Conservation (phyloP, 441 rosid genomes). For the Pelargonium fulgidum region DNA sequence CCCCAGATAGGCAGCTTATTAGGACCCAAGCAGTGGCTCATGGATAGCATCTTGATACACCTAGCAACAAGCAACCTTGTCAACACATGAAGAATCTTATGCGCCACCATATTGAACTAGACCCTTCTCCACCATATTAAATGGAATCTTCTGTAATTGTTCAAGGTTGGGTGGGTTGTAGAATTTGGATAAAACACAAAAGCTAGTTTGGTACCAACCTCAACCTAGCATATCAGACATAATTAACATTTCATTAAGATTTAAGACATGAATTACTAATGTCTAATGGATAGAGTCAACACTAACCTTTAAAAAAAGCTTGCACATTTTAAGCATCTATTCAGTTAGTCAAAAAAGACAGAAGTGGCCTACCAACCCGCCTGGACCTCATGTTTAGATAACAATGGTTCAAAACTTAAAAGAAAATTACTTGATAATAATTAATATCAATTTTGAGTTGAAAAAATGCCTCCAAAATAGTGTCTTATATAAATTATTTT, state of each 20-base stretch:
- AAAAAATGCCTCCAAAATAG: no score
- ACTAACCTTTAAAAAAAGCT: no score
- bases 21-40: not conserved
- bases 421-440: no score
- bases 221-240: not conserved
- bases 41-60: not conserved
- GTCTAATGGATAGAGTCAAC: no score
- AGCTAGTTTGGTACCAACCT: not conserved
- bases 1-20: not conserved
- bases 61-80: not conserved
- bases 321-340: no score
- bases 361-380: no score
- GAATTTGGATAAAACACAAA: not conserved
- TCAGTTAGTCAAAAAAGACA: no score
- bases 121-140: not conserved
- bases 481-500: no score
- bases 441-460: no score
- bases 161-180: not conserved
- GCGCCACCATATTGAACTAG: slow-evolving; percentile 3
- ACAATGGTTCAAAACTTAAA: no score
- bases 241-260: not conserved
- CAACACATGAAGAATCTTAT: not conserved
- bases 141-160: not conserved
- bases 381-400: no score
- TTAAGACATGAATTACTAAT: no score